A percentile compares a stretch with the other conserved stretches of the same genome.
These are phyloP conservation scores for Aspergillus egyptiacus DNA, from an alignment of 495 filamentous ascomycete species.

Conservation along the genomic window DNA sequence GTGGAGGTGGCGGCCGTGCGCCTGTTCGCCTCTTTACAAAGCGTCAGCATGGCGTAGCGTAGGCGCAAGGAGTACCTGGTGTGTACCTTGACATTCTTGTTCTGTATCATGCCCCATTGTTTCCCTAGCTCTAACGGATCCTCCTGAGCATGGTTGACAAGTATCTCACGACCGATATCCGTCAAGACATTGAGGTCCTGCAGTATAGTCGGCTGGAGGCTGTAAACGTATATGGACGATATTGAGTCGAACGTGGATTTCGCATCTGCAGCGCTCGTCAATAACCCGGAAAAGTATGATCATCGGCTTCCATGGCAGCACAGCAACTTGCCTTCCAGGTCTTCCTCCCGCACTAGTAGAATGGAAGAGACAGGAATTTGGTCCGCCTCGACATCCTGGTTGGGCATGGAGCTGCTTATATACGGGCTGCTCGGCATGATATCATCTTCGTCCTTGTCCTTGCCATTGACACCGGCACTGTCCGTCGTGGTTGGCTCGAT, in stretches of 20 bases:
- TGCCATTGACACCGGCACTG: constrained; percentile 19
- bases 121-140: constrained; percentile 56
- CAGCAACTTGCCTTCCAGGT: constrained; percentile 57
- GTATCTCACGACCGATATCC: constrained; percentile 57
- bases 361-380: constrained; percentile 48
- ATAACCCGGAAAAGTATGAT: neutral
- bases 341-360: constrained; percentile 72
- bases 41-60: constrained; percentile 11
- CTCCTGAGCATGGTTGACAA: constrained; percentile 47
- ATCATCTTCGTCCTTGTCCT: constrained; percentile 57
- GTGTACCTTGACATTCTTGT: constrained; percentile 53
- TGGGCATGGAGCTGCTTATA: constrained; percentile 53
- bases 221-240: constrained; percentile 79
- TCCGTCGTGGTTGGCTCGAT: constrained; percentile 33
- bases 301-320: neutral
- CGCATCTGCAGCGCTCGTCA: constrained; percentile 44
- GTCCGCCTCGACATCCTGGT: constrained; percentile 36
- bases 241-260: constrained; percentile 65
- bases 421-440: constrained; percentile 68
- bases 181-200: constrained; percentile 73
- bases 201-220: constrained; percentile 62
- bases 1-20: constrained; percentile 27
- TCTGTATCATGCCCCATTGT: constrained; percentile 65
- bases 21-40: constrained; percentile 44
- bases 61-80: neutral